phyloP scores from a whole-genome alignment of 768 basidiomycete genomes.

The Termitomyces sp. region DNA sequence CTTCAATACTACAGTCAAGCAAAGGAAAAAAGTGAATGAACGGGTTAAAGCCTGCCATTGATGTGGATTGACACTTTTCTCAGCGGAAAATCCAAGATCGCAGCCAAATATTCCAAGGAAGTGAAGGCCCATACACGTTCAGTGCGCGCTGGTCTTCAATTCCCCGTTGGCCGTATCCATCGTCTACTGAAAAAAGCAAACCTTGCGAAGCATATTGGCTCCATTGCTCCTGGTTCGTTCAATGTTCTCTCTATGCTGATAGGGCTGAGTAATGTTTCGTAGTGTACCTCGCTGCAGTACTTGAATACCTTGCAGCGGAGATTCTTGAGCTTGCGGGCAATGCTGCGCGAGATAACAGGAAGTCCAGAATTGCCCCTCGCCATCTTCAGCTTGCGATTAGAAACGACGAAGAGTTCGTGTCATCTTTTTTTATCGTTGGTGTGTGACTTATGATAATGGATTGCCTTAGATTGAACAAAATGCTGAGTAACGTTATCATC shows the following conservation, averaged over 20 bases:
- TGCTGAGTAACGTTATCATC: conserved; percentile 63
- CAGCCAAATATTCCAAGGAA: conserved; percentile 36
- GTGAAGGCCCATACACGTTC: conserved; percentile 68
- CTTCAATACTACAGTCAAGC: conserved; percentile 35
- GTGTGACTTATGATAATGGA: not conserved
- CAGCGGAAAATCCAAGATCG: conserved; percentile 18
- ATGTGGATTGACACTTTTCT: conserved; percentile 9
- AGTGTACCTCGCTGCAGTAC: conserved; percentile 84
- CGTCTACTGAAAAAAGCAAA: conserved; percentile 71
- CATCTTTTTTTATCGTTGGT: not conserved
- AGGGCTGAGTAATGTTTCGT: not conserved
- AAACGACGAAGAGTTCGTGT: conserved; percentile 63
- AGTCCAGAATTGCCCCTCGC: conserved; percentile 79
- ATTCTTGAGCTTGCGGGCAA: conserved; percentile 84
- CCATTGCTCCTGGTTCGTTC: conserved; percentile 59
- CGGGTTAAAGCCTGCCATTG: not conserved
- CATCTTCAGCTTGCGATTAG: conserved; percentile 79
- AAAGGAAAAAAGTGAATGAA: conserved; percentile 49
- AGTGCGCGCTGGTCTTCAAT: conserved; percentile 57
- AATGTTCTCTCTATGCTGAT: not conserved
- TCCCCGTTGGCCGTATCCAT: conserved; percentile 84
- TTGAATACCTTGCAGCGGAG: conserved; percentile 86
- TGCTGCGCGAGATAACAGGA: conserved; percentile 77
- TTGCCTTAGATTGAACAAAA: conserved; percentile 44
- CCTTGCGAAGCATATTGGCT: conserved; percentile 68